Percentiles rank a stretch among this genome's conserved stretches.
phyloP scores from a whole-genome alignment of 148 eudicot genomes.

The Hydrangea macrophylla region DNA sequence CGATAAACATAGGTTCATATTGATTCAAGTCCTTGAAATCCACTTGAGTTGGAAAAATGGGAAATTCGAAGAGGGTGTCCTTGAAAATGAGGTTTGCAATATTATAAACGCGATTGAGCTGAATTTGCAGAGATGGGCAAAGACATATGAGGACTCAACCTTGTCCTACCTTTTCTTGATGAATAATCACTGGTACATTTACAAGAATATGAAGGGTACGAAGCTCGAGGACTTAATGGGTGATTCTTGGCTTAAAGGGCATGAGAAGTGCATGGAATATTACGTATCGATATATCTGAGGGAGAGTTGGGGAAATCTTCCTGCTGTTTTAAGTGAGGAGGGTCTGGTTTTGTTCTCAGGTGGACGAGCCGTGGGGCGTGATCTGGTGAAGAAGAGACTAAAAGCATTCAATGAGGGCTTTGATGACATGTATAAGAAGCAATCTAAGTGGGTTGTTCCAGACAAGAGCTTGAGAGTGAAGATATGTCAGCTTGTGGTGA shows the following conservation, averaged over 20 bases:
- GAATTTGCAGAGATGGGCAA: slow-evolving; percentile 70
- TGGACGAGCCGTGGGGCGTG: slow-evolving; percentile 31
- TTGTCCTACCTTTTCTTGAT: slow-evolving; percentile 69
- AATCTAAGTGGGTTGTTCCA: slow-evolving; percentile 50
- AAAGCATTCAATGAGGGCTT: slow-evolving; percentile 51
- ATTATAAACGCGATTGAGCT: slow-evolving; percentile 54
- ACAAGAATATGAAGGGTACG: slow-evolving; percentile 40
- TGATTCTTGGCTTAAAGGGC: slow-evolving; percentile 39
- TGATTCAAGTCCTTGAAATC: slow-evolving; percentile 58
- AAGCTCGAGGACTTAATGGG: slow-evolving; percentile 70
- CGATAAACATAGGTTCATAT: slow-evolving; percentile 42
- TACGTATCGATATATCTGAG: slow-evolving; percentile 42
- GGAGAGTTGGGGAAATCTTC: slow-evolving; percentile 72
- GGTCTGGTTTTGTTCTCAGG: slow-evolving; percentile 43
- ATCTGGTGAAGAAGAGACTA: slow-evolving; percentile 52
- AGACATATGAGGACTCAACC: slow-evolving; percentile 40
- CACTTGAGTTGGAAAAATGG: slow-evolving; percentile 50
- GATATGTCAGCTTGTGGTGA: slow-evolving; percentile 46
- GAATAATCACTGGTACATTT: slow-evolving; percentile 68
- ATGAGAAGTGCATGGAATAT: slow-evolving; percentile 34
- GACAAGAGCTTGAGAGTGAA: slow-evolving; percentile 54
- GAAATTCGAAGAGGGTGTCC: slow-evolving; percentile 24
- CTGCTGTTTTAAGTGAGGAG: slow-evolving; percentile 45
- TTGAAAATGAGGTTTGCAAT: slow-evolving; percentile 45
- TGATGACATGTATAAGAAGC: slow-evolving; percentile 51